Percentiles rank a stretch among this genome's conserved stretches.
phyloP scores from a whole-genome alignment of 1,139 yeast genomes.

The Yamadazyma aaseri region DNA sequence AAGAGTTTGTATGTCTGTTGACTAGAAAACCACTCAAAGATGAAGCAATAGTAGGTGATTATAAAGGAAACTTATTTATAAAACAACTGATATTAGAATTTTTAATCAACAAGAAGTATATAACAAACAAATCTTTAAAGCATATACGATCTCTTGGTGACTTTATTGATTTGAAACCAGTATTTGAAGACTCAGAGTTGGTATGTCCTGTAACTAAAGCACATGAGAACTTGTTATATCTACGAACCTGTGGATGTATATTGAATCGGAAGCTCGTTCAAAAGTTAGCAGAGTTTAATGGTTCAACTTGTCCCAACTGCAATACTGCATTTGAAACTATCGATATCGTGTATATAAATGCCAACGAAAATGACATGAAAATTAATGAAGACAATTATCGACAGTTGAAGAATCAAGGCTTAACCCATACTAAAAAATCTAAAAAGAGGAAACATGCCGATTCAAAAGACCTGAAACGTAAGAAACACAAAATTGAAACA shows the following conservation, averaged over 20 bases:
- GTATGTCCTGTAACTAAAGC: conserved; percentile 51
- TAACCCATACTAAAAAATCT: conserved; percentile 51
- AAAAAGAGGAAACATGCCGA: conserved; percentile 23
- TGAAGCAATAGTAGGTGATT: conserved; percentile 67
- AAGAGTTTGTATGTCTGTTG: conserved; percentile 24
- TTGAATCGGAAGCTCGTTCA: conserved; percentile 25
- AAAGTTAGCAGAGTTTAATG: conserved; percentile 13
- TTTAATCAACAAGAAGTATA: conserved; percentile 35
- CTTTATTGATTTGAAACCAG: conserved; percentile 26
- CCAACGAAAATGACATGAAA: conserved; percentile 25
- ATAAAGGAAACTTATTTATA: conserved; percentile 64
- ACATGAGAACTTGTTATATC: conserved; percentile 27
- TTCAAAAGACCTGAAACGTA: conserved; percentile 13
- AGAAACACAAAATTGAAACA: conserved; percentile 3
- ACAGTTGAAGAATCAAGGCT: conserved; percentile 15
- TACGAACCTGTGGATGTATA: conserved; percentile 45
- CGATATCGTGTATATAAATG: conserved; percentile 35
- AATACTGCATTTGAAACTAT: conserved; percentile 19
- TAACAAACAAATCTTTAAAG: conserved; percentile 15
- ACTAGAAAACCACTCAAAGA: conserved; percentile 26
- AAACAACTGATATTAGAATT: conserved; percentile 66
- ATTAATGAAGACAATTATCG: conserved; percentile 38
- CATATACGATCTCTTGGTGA: conserved; percentile 45
- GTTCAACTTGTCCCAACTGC: conserved; percentile 36
- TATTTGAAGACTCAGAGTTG: conserved; percentile 33